A percentile compares a stretch with the other conserved stretches of the same genome.
phyloP scores from a whole-genome alignment of 345 rosid genomes.

The Durio zibethinus region DNA sequence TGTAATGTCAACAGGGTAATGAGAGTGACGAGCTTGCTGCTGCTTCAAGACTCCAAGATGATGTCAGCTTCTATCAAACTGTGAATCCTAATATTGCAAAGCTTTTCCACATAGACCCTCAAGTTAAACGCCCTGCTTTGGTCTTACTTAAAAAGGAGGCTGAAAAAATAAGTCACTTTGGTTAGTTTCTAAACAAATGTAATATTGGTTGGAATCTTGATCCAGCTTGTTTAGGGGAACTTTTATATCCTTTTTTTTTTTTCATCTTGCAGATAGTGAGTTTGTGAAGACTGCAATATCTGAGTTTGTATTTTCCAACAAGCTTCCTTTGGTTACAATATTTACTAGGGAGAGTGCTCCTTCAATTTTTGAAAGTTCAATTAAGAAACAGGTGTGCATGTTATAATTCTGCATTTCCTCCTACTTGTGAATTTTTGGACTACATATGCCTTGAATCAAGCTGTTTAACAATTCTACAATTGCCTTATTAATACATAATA shows the following conservation, averaged over 20 bases:
- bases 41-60: constrained; percentile 89
- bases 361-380: constrained; percentile 71
- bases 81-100: constrained; percentile 83
- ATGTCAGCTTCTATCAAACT: constrained; percentile 87
- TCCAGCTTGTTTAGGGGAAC: background rate
- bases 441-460: background rate
- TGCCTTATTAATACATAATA: background rate
- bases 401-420: background rate
- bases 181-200: constrained; percentile 41
- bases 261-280: constrained; percentile 63
- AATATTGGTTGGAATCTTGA: background rate
- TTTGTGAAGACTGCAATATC: constrained; percentile 70
- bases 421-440: background rate
- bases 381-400: constrained; percentile 75
- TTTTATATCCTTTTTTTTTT: constrained; percentile 8
- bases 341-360: constrained; percentile 83
- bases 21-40: constrained; percentile 82
- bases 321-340: constrained; percentile 79
- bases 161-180: constrained; percentile 72
- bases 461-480: background rate
- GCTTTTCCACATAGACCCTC: constrained; percentile 79
- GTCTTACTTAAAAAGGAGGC: constrained; percentile 80
- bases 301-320: constrained; percentile 71
- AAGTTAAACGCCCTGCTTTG: constrained; percentile 76
- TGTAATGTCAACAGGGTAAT: constrained; percentile 46